Conservation (phyloP, 73 alveolate genomes). For the Loxodes magnus region DNA sequence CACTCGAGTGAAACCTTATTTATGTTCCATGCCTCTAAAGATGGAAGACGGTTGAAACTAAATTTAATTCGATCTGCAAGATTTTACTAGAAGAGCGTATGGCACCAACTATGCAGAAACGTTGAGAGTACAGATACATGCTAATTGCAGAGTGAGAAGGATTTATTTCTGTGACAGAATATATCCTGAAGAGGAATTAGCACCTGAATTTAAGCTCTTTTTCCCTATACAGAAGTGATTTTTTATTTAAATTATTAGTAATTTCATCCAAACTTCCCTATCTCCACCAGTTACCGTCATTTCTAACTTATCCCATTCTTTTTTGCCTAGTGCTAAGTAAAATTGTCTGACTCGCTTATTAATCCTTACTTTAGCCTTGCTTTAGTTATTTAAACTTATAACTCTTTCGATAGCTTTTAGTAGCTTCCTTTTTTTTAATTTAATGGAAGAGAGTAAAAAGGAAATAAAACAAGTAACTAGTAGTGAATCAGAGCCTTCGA, state of each 20-base stretch:
- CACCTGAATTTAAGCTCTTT: slow-evolving; percentile 66
- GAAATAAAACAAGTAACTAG: no score
- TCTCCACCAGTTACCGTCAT: no score
- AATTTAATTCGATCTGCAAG: slow-evolving; percentile 83
- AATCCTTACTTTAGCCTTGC: no score
- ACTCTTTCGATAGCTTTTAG: no score
- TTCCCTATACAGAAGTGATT: slow-evolving; percentile 21
- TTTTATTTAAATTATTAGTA: background rate
- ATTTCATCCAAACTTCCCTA: no score
- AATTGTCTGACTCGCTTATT: no score
- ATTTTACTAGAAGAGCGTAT: slow-evolving; percentile 91
- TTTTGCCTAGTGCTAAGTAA: no score
- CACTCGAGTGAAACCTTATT: slow-evolving; percentile 86
- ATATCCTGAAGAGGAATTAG: slow-evolving; percentile 62
- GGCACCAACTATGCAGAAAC: slow-evolving; percentile 89
- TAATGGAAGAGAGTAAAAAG: no score
- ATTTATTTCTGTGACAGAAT: slow-evolving; percentile 82
- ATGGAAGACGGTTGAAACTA: slow-evolving; percentile 93
- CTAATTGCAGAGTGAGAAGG: slow-evolving; percentile 91
- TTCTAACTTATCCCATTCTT: no score
- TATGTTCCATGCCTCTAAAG: slow-evolving; percentile 91
- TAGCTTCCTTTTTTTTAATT: no score
- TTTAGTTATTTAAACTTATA: no score
- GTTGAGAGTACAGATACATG: slow-evolving; percentile 80
- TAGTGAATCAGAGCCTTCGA: no score